Evolutionary conservation across 192 early-diverging fungal species (phyloP).

Genomic region (Coemansia aciculifera): DNA sequence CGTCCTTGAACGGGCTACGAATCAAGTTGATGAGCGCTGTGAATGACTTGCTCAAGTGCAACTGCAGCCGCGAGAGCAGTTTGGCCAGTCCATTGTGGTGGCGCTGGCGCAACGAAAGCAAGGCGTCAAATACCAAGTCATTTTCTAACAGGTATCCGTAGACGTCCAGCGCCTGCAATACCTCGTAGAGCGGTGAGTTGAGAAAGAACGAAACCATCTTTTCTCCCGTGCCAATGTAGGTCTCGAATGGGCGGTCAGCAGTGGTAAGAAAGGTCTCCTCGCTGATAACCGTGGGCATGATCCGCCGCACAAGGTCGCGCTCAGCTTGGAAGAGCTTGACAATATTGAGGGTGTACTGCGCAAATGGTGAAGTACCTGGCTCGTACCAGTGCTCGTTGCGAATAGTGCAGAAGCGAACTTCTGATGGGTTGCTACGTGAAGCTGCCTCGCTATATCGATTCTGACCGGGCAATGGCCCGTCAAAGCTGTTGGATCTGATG

Average conservation of each 20-base stretch:
- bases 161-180: slow-evolving; percentile 48
- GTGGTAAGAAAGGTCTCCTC: slow-evolving; percentile 42
- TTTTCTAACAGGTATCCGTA: slow-evolving; percentile 51
- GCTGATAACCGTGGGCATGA: slow-evolving; percentile 52
- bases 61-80: slow-evolving; percentile 35
- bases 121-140: slow-evolving; percentile 27
- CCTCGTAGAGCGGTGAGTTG: slow-evolving; percentile 47
- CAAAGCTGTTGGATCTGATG: slow-evolving; percentile 33
- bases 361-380: slow-evolving; percentile 50
- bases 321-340: slow-evolving; percentile 56
- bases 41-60: slow-evolving; percentile 45
- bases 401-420: slow-evolving; percentile 44
- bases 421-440: slow-evolving; percentile 25
- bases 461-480: slow-evolving; percentile 20
- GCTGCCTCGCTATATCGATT: slow-evolving; percentile 21
- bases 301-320: slow-evolving; percentile 50
- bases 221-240: slow-evolving; percentile 43
- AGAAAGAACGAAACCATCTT: slow-evolving; percentile 44
- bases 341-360: slow-evolving; percentile 47
- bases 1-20: slow-evolving; percentile 45
- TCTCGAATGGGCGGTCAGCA: slow-evolving; percentile 37
- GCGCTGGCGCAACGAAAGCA: slow-evolving; percentile 31
- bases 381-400: slow-evolving; percentile 56
- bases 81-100: slow-evolving; percentile 42
- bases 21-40: slow-evolving; percentile 33